Evolutionary conservation across 805 yeast genomes (phyloP), one percentile per base, ranked within the genome.

Genomic region (Myxozyma lipomycoides): DNA sequence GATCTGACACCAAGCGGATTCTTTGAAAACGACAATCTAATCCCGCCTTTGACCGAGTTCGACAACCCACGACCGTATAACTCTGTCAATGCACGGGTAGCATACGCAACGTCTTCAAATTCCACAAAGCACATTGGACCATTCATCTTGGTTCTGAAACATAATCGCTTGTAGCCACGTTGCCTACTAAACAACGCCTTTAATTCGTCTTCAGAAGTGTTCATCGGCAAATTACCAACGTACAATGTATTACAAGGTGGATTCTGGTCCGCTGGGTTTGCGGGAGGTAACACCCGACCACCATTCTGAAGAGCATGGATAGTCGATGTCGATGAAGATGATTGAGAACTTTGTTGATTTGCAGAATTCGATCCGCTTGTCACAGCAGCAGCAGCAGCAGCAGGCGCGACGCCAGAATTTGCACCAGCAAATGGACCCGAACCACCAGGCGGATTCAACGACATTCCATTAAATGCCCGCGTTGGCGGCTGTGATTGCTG

Each of bases 41-140:
- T 91, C 24, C 98, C 98, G 35, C 98, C 98, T 67, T 93, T 93
- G 46, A 82, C 82, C 3, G 87, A 78, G 64, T 96, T 78, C 26
- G 95, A 95, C 62, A 93, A 76, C 9, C 93, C 88, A 56, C 93
- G 77, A 15, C 98, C 98, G 65, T 93, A 93, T 43, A 93, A 73
- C 69, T 90, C 96, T 28, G 95, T 95, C 52, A 93, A 74, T 0
- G 98, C 97, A 62, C 87, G 77, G 1, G 98, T 88, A 1, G 98
- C 98, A 69, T 80, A 84, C 2, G 85, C 83, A 46, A 93, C 95
- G 67, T 91, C 97, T 62, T 93, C 98, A 72, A 93, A 93, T 73
- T 93, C 98, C 48, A 93, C 98, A 75, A 93, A 93, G 69, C 98
- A 93, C 98, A 93, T 93, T 48, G 98, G 98, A 3, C 98, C 98